phyloP scores from a whole-genome alignment of 352 stramenopile species.

The Phytophthora sp. region DNA sequence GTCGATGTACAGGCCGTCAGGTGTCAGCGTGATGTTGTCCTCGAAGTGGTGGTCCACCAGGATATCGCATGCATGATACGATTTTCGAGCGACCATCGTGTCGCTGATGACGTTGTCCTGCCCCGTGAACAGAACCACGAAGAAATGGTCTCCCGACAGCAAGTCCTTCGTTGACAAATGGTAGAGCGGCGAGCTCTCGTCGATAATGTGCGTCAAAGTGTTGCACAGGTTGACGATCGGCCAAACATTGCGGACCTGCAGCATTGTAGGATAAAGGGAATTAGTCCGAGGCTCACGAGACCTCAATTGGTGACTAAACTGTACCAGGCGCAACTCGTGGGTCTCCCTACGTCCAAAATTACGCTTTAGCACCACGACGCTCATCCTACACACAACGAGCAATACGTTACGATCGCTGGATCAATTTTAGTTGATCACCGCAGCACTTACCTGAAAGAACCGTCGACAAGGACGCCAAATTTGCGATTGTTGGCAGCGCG shows the following conservation, averaged over 20 bases:
- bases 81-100: constrained; percentile 66
- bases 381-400: constrained; percentile 36
- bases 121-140: constrained; percentile 62
- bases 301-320: neutral
- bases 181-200: constrained; percentile 56
- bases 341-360: constrained; percentile 50
- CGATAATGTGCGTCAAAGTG: constrained; percentile 63
- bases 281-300: neutral
- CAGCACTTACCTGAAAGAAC: constrained; percentile 52
- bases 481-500: constrained; percentile 62
- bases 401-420: neutral
- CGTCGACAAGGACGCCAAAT: constrained; percentile 59
- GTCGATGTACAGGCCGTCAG: constrained; percentile 63
- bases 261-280: neutral
- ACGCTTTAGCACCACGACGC: constrained; percentile 57
- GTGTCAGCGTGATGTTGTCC: constrained; percentile 62
- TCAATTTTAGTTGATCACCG: neutral
- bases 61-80: constrained; percentile 67
- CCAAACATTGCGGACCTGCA: constrained; percentile 63
- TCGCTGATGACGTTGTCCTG: constrained; percentile 61
- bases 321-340: constrained; percentile 57
- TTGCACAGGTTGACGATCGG: constrained; percentile 64
- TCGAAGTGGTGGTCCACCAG: constrained; percentile 66
- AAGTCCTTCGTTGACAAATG: constrained; percentile 51
- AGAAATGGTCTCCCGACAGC: constrained; percentile 56